Conservation (phyloP, 768 basidiomycete species). For the Boletus sensibilis region DNA sequence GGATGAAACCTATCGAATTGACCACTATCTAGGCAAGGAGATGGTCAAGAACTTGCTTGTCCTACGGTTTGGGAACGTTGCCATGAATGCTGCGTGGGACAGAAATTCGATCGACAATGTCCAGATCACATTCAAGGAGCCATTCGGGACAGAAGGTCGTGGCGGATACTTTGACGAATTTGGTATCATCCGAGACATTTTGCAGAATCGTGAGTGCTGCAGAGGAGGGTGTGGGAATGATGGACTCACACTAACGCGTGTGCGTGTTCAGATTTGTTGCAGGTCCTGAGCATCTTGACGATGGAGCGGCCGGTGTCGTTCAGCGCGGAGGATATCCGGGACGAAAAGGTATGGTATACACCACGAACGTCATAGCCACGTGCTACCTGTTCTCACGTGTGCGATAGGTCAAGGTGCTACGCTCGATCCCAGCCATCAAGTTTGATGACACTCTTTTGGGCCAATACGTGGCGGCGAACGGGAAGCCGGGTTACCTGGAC, state of each 20-base stretch:
- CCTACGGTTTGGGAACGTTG: slow-evolving; percentile 91
- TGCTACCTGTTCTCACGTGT: slow-evolving; percentile 15
- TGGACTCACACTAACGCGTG: slow-evolving; percentile 16
- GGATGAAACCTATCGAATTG: slow-evolving; percentile 98
- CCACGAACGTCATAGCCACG: background rate
- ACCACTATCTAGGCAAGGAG: slow-evolving; percentile 99
- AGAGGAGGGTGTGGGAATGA: slow-evolving; percentile 6
- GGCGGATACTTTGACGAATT: slow-evolving; percentile 99
- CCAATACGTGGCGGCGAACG: slow-evolving; percentile 85
- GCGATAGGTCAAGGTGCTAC: slow-evolving; percentile 89
- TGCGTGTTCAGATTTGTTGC: slow-evolving; percentile 70
- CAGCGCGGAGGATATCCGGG: slow-evolving; percentile 93
- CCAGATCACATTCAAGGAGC: slow-evolving; percentile 99
- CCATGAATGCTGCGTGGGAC: slow-evolving; percentile 88
- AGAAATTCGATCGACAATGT: slow-evolving; percentile 95
- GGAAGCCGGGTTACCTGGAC: slow-evolving; percentile 99
- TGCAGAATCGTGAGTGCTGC: slow-evolving; percentile 88
- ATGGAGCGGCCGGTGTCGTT: slow-evolving; percentile 99
- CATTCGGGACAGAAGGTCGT: slow-evolving; percentile 98
- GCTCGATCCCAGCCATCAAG: slow-evolving; percentile 82
- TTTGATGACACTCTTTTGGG: slow-evolving; percentile 82
- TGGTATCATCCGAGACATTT: slow-evolving; percentile 95
- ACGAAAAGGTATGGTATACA: slow-evolving; percentile 82
- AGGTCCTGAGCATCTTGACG: slow-evolving; percentile 90
- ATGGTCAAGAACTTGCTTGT: slow-evolving; percentile 99